Evolutionary conservation across 768 basidiomycete genomes (phyloP).

Genomic region (Lactarius trivialis): DNA sequence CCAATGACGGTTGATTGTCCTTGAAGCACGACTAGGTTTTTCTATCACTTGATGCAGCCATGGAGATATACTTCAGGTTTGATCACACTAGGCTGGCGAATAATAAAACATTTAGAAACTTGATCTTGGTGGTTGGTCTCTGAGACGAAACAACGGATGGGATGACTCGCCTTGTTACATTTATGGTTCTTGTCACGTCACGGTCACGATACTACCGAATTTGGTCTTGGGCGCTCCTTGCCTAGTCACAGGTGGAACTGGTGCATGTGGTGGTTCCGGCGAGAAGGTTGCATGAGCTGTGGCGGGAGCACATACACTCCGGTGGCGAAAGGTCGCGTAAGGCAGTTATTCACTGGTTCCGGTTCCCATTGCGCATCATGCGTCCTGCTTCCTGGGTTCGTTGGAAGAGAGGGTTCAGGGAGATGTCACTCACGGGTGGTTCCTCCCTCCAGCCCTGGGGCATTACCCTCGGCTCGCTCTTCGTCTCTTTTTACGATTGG

Average conservation of each 20-base stretch:
- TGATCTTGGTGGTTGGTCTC: neutral
- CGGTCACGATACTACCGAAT: neutral
- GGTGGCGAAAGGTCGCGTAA: neutral
- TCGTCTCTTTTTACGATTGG: neutral
- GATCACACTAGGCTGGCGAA: constrained; percentile 11
- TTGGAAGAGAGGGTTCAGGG: neutral
- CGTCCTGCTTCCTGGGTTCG: too few species aligned
- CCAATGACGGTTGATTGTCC: neutral
- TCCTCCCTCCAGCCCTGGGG: neutral
- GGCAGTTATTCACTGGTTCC: neutral
- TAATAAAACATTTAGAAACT: constrained; percentile 5
- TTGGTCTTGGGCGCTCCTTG: neutral
- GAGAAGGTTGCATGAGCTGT: too few species aligned
- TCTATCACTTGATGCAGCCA: constrained; percentile 9
- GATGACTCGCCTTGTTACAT: constrained; percentile 11
- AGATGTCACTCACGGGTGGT: neutral
- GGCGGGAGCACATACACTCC: neutral
- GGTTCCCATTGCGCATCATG: neutral
- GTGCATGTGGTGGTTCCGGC: neutral
- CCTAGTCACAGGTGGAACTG: too few species aligned
- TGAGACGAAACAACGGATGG: neutral
- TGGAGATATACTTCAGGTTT: constrained; percentile 1
- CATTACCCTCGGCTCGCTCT: neutral
- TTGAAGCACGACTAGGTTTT: constrained; percentile 8
- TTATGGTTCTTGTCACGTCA: neutral